Percentiles rank a stretch among this genome's conserved stretches.
phyloP scores from a whole-genome alignment of 2,329 filamentous ascomycete genomes.

The Pseudogymnoascus sp. region DNA sequence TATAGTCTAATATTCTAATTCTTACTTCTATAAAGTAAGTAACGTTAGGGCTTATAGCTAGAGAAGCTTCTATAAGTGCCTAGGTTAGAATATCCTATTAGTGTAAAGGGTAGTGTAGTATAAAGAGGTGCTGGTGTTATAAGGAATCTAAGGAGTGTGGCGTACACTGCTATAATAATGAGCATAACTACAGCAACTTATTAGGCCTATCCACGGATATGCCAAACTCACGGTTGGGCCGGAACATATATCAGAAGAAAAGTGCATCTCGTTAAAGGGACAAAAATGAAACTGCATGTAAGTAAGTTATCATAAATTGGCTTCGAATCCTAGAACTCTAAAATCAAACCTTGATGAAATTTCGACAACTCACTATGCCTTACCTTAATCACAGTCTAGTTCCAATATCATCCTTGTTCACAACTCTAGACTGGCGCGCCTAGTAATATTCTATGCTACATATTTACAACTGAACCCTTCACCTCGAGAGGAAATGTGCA shows the following conservation, averaged over 20 bases:
- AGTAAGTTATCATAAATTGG: not conserved
- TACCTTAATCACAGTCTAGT: not conserved
- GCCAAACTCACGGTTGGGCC: too few species aligned
- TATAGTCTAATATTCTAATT: too few species aligned
- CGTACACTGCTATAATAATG: not conserved
- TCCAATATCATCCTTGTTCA: not conserved
- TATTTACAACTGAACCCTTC: not conserved
- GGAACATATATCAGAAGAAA: not conserved
- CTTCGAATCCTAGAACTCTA: not conserved
- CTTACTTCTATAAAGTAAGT: too few species aligned
- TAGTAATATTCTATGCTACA: not conserved
- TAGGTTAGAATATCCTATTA: too few species aligned
- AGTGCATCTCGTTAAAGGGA: not conserved
- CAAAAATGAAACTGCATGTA: not conserved
- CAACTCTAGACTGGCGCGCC: not conserved
- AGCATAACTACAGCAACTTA: too few species aligned
- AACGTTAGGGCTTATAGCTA: too few species aligned
- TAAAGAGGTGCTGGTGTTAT: too few species aligned
- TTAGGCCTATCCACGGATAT: too few species aligned
- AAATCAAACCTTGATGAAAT: not conserved
- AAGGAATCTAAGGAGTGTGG: not conserved
- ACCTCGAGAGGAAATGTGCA: not conserved
- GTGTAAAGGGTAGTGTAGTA: too few species aligned
- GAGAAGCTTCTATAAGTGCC: too few species aligned
- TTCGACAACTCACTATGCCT: not conserved